Conservation (phyloP, 768 basidiomycete genomes). For the Mycena leptocephala region DNA sequence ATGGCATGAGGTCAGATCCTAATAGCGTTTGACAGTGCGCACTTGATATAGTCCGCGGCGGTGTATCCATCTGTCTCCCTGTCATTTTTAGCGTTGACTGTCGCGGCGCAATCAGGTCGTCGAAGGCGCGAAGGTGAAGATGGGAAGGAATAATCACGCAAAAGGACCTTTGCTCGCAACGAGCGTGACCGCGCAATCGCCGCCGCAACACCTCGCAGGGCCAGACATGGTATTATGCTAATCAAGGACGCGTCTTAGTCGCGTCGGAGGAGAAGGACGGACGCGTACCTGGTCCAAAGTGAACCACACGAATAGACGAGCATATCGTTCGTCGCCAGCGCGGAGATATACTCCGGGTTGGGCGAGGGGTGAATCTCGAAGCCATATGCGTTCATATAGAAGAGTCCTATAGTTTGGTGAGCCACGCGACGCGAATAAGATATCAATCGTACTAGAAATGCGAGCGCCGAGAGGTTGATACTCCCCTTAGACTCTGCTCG, state of each 20-base stretch:
- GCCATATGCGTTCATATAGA: conserved; percentile 93
- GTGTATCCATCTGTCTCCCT: conserved; percentile 91
- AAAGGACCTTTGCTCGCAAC: conserved; percentile 86
- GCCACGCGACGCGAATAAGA: conserved; percentile 5
- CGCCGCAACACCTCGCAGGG: conserved; percentile 84
- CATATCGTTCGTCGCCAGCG: conserved; percentile 72
- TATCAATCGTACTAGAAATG: conserved; percentile 18
- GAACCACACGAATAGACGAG: conserved; percentile 96
- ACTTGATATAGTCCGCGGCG: conserved; percentile 90
- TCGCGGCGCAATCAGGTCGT: neutral
- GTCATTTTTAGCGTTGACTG: conserved; percentile 93
- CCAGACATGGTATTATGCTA: conserved; percentile 94
- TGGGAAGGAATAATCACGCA: conserved; percentile 68
- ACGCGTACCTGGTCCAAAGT: conserved; percentile 88
- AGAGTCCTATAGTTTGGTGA: conserved; percentile 68
- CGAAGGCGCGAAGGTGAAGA: conserved; percentile 3
- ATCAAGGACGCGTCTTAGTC: neutral
- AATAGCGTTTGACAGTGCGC: conserved; percentile 37
- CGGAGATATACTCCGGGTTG: conserved; percentile 84
- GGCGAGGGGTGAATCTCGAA: conserved; percentile 94
- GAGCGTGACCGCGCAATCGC: conserved; percentile 83
- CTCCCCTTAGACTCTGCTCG: conserved; percentile 69
- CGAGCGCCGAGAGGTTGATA: conserved; percentile 73
- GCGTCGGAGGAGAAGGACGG: neutral
- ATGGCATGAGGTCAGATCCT: conserved; percentile 14